These are phyloP conservation scores for Alternaria ventricosa DNA, from an alignment of 2,329 filamentous ascomycete genomes.

Conservation along the genomic window DNA sequence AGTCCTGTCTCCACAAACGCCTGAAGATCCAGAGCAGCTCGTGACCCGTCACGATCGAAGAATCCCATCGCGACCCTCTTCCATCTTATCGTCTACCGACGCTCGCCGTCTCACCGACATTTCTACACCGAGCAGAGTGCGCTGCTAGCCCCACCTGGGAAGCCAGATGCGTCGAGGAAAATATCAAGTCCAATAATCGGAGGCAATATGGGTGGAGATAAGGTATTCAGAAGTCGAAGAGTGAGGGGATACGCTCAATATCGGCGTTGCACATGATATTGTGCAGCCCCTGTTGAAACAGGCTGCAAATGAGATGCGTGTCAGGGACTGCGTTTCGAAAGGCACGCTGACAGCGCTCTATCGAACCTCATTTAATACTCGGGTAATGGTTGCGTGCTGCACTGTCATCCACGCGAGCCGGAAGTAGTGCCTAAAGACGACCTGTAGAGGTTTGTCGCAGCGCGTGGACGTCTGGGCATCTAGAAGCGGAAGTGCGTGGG, in stretches of 20 bases:
- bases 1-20: constrained; percentile 12
- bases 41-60: constrained; percentile 2
- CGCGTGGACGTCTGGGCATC: neutral
- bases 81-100: constrained; percentile 9
- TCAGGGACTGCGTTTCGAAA: constrained; percentile 27
- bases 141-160: constrained; percentile 24
- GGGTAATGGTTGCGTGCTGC: constrained; percentile 19
- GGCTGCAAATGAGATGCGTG: constrained; percentile 27
- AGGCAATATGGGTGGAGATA: constrained; percentile 36
- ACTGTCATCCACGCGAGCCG: constrained; percentile 19
- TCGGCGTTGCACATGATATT: constrained; percentile 27
- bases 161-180: constrained; percentile 10
- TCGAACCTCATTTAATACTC: constrained; percentile 4
- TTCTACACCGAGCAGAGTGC: constrained; percentile 30
- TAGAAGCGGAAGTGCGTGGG: constrained; percentile 3
- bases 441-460: constrained; percentile 4
- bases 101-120: constrained; percentile 38
- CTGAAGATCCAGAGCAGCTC: constrained; percentile 12
- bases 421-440: constrained; percentile 20
- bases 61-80: neutral
- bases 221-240: constrained; percentile 8
- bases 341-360: constrained; percentile 17
- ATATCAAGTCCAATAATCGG: constrained; percentile 20
- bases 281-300: constrained; percentile 29
- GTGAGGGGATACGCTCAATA: constrained; percentile 22